Base-by-base conservation (phyloP, 495 filamentous ascomycete species). In the Tuber borchii region DNA sequence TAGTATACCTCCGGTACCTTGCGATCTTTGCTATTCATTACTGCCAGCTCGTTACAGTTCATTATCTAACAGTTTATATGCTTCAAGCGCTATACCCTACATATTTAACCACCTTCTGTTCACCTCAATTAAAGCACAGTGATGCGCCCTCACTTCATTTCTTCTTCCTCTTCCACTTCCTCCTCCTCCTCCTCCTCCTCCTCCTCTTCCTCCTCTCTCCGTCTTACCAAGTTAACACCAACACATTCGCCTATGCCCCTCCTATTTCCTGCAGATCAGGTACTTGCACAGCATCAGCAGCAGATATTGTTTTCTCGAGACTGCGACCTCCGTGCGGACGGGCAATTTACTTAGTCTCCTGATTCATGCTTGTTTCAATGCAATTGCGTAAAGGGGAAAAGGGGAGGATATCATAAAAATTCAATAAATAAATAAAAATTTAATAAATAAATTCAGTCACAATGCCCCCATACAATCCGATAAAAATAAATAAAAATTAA, bases 371-470 rank as follows among this genome's bases (percentile, higher is more conserved):
- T 69, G 45, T 79, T 79, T 70, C 73, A 70, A 72, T 79, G 71
- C 43, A 79, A 79, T 79, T 70, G 78, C 73, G 78, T 77, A 79
- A 79, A 79, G 78, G 78, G 78, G 75, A 78, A 79, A 72, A 72
- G 37, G 39, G 40, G 56, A 42, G 56, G 46, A 65, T 17, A 65
- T 14, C 56, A 72, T 72, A 75, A 71, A 74, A 56, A 79, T 75
- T 72, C 75, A 79, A 79, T 74, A 74, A 78, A 79, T 77, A 72
- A 56, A 79, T 78, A 79, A 74, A 69, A 71, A 79, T 37, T 72
- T 68, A 61, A 61, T 56, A 79, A 77, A 79, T 79, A 79, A 79
- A 73, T 76, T 79, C 76, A 34, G 34, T 65, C 26, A 65, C 56
- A 65, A 65, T 34, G 7, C 39, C 56, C 56, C 26, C 26, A 65